A percentile compares a stretch with the other conserved stretches of the same genome.
These are phyloP conservation scores for Sugiyamaella boreocaroliniensis DNA, from an alignment of 805 yeast genomes.

Conservation along the genomic window DNA sequence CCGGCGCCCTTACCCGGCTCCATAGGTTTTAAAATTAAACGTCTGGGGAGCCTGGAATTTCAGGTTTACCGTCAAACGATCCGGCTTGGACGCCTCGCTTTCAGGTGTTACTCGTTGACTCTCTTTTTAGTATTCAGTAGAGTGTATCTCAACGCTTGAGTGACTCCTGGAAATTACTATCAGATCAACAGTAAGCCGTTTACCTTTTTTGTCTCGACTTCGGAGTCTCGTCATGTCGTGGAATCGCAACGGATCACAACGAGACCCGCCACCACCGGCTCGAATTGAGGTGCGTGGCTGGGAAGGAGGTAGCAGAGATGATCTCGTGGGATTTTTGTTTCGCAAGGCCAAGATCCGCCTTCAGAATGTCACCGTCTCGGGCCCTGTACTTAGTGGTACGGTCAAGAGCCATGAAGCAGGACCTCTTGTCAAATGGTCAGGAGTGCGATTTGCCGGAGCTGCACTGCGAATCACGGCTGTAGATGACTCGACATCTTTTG, in stretches of 20 bases:
- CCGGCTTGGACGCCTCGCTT: too few species aligned
- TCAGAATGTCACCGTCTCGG: conserved; percentile 46
- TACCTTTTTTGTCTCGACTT: not conserved
- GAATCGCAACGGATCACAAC: not conserved
- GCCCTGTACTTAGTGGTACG: conserved; percentile 52
- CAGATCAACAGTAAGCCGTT: too few species aligned
- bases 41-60: too few species aligned
- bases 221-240: conserved; percentile 1
- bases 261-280: conserved; percentile 1
- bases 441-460: conserved; percentile 77
- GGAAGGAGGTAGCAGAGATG: conserved; percentile 70
- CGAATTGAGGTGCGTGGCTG: conserved; percentile 67
- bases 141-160: too few species aligned
- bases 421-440: conserved; percentile 53
- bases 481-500: conserved; percentile 12
- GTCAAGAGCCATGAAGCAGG: conserved; percentile 56
- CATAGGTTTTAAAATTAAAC: too few species aligned
- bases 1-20: too few species aligned
- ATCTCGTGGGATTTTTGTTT: conserved; percentile 59
- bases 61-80: too few species aligned
- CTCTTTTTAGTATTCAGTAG: too few species aligned
- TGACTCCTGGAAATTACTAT: too few species aligned
- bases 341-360: conserved; percentile 58
- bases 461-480: conserved; percentile 46
- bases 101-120: too few species aligned